These are phyloP conservation scores for Penicillium coffeae DNA, from an alignment of 495 filamentous ascomycete species.

Conservation along the genomic window DNA sequence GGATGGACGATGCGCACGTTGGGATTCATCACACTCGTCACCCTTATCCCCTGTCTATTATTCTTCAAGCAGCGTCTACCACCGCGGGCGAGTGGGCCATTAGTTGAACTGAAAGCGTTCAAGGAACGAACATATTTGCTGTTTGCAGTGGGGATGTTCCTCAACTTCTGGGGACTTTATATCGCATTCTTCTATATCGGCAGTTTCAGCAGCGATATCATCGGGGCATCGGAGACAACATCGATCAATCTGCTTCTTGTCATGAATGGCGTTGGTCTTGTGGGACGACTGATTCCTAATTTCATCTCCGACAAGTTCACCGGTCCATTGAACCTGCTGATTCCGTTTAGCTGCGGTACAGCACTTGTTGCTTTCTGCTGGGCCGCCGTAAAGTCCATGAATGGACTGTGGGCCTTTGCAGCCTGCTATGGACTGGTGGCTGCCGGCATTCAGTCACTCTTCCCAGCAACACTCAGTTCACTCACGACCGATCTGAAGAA, in stretches of 20 bases:
- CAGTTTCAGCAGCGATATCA: slow-evolving; percentile 55
- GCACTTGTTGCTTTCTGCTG: slow-evolving; percentile 58
- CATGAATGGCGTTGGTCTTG: slow-evolving; percentile 65
- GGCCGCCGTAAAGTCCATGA: slow-evolving; percentile 50
- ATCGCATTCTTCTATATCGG: slow-evolving; percentile 74
- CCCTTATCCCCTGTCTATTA: slow-evolving; percentile 48
- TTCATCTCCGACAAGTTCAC: slow-evolving; percentile 59
- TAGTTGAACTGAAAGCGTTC: slow-evolving; percentile 68
- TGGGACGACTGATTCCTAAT: slow-evolving; percentile 63
- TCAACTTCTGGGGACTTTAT: slow-evolving; percentile 66
- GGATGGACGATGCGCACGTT: slow-evolving; percentile 72
- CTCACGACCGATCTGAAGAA: slow-evolving; percentile 63
- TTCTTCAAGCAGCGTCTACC: slow-evolving; percentile 62
- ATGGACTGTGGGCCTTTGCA: slow-evolving; percentile 57
- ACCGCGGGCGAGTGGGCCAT: slow-evolving; percentile 56
- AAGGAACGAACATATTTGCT: slow-evolving; percentile 61
- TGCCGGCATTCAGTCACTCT: slow-evolving; percentile 65
- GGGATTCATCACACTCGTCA: slow-evolving; percentile 66
- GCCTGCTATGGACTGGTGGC: slow-evolving; percentile 59
- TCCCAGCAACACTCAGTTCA: slow-evolving; percentile 56
- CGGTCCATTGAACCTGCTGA: slow-evolving; percentile 61
- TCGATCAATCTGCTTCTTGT: slow-evolving; percentile 67
- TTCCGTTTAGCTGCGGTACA: slow-evolving; percentile 49
- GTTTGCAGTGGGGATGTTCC: slow-evolving; percentile 62
- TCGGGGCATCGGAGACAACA: slow-evolving; percentile 49